Conservation (phyloP, 345 rosid species). For the Sisymbrium altissimum region DNA sequence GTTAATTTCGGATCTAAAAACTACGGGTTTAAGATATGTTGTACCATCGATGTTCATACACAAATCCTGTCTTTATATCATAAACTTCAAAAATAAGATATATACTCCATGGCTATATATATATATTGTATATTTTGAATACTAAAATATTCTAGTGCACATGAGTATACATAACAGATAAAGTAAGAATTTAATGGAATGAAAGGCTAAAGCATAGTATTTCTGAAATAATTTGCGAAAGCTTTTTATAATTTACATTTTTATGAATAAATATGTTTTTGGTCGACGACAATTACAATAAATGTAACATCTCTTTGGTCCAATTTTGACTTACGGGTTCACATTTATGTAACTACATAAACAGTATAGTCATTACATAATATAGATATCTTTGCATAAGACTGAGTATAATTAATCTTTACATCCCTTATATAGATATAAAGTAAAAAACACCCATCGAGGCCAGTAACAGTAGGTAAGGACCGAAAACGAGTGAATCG, state of each 20-base stretch:
- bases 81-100: background rate
- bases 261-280: background rate
- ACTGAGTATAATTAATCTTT: too few species aligned
- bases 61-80: background rate
- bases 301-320: background rate
- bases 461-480: background rate
- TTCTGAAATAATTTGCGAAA: background rate
- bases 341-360: conserved; percentile 4
- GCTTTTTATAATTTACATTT: too few species aligned
- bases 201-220: background rate
- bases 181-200: background rate
- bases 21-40: background rate
- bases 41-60: background rate
- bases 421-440: background rate
- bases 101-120: background rate
- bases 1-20: background rate
- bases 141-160: background rate
- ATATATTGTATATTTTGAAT: background rate
- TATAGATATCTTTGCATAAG: too few species aligned
- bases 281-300: background rate
- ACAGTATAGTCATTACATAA: background rate
- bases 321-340: background rate
- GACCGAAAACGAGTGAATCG: background rate
- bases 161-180: background rate
- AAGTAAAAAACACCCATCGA: background rate